Evolutionary conservation across 2,329 filamentous ascomycete species (phyloP).

Genomic region (Stemphylium beticola): DNA sequence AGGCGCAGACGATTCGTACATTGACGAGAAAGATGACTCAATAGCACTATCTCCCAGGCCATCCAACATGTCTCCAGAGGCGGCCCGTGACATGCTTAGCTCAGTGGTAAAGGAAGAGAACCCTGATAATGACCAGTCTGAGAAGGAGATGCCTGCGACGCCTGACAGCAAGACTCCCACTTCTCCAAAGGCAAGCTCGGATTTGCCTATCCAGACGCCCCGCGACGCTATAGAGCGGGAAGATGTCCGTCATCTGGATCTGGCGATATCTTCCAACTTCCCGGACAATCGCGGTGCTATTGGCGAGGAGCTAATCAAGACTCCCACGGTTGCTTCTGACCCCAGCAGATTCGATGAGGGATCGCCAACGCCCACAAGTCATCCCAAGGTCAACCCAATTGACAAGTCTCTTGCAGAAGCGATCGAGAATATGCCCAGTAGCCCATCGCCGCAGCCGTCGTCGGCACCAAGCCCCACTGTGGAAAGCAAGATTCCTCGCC

Average conservation of each 20-base stretch:
- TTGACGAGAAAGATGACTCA: conserved; percentile 40
- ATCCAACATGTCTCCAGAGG: conserved; percentile 62
- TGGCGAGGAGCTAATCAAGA: conserved; percentile 36
- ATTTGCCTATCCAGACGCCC: conserved; percentile 37
- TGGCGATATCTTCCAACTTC: conserved; percentile 59
- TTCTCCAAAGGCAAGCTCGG: conserved; percentile 15
- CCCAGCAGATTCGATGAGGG: conserved; percentile 26
- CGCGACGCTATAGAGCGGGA: conserved; percentile 55
- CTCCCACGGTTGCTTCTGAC: conserved; percentile 34
- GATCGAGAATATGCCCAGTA: conserved; percentile 44
- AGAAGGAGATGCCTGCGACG: conserved; percentile 8
- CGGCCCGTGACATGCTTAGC: conserved; percentile 67
- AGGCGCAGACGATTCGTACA: conserved; percentile 36
- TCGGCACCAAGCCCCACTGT: conserved; percentile 21
- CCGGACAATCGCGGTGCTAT: conserved; percentile 20
- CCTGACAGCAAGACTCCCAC: conserved; percentile 17
- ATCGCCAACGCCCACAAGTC: conserved; percentile 39
- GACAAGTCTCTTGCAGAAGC: conserved; percentile 43
- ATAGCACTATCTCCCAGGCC: conserved; percentile 42
- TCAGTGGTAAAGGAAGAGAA: conserved; percentile 71
- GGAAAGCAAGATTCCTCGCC: conserved; percentile 50
- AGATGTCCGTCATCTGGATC: conserved; percentile 66
- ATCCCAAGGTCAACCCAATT: conserved; percentile 43
- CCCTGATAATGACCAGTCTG: conserved; percentile 26
- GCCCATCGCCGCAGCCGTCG: conserved; percentile 25